Evolutionary conservation across 306 rosid species (phyloP), one percentile per base, ranked within the genome.

Genomic region (Ochetophila trinervis): DNA sequence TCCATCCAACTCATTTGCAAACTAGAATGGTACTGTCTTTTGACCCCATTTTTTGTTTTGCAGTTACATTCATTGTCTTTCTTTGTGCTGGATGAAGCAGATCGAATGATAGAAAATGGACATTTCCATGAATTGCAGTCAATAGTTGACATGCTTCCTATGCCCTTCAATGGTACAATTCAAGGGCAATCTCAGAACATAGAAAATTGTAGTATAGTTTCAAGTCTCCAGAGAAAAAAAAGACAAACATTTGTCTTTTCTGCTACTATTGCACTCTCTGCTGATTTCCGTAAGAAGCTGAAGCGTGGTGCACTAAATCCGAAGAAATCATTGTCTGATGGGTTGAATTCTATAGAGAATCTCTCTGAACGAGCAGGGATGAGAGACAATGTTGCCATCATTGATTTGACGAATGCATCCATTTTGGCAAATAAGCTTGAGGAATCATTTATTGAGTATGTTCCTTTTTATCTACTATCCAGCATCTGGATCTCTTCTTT

Each of bases 51-150:
- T 55, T 69, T 63, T 73, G 65, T 68, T 78, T 79, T 86, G 80
- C 88, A 93, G 99, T 80, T 90, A 68, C 97, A 93, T 76, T 84
- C 87, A 1, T 40, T 93, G 87, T 93, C 97, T 62, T 93, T 90
- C 74, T 90, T 93, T 78, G 97, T 93, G 71, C 85, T 93, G 67
- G 99, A 93, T 20, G 99, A 93, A 85, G 99, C 99, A 74, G 97
- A 93, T 83, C 86, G 94, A 62, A 93, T 93, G 99, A 83, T 90
- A 68, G 87, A 93, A 77, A 81, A 72, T 66, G 99, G 97, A 30
- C 97, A 93, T 80, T 93, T 90, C 68, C 92, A 77, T 69, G 95
- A 93, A 85, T 72, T 90, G 80, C 97, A 87, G 76, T 90, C 90
- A 57, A 93, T 93, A 81, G 84, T 88, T 65, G 99, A 93, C 75